Evolutionary conservation across 129 eudicot species (phyloP).

Genomic region (Pulicaria dysenterica): DNA sequence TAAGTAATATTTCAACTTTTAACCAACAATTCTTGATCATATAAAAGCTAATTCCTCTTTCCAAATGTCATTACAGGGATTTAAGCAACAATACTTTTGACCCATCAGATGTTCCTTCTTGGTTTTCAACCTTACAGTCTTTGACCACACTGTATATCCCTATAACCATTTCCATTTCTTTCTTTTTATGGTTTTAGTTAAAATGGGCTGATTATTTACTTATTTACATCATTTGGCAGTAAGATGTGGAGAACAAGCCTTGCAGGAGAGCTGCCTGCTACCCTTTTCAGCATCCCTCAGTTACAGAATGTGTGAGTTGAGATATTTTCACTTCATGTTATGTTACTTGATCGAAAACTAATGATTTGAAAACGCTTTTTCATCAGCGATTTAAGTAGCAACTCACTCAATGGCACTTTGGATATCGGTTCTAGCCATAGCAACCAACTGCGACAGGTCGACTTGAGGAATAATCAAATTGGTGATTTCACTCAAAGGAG

Average conservation of each 20-base stretch:
- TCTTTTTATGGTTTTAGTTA: neutral
- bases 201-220: neutral
- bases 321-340: neutral
- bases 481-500: slow-evolving; percentile 31
- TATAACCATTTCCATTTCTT: slow-evolving; percentile 15
- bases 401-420: slow-evolving; percentile 59
- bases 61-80: slow-evolving; percentile 44
- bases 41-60: slow-evolving; percentile 1
- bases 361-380: neutral
- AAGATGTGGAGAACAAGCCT: slow-evolving; percentile 48
- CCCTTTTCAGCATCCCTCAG: slow-evolving; percentile 58
- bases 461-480: slow-evolving; percentile 65
- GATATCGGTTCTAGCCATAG: slow-evolving; percentile 51
- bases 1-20: slow-evolving; percentile 27
- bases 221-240: slow-evolving; percentile 33
- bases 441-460: slow-evolving; percentile 67
- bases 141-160: slow-evolving; percentile 50
- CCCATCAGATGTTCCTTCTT: slow-evolving; percentile 36
- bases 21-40: neutral
- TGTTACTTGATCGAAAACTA: slow-evolving; percentile 40
- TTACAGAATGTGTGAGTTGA: slow-evolving; percentile 70
- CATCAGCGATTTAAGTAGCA: slow-evolving; percentile 48
- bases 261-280: slow-evolving; percentile 59
- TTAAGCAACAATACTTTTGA: slow-evolving; percentile 57
- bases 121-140: slow-evolving; percentile 47